Conservation (phyloP, 2,329 filamentous ascomycete genomes). For the Lachnellula subtilissima region DNA sequence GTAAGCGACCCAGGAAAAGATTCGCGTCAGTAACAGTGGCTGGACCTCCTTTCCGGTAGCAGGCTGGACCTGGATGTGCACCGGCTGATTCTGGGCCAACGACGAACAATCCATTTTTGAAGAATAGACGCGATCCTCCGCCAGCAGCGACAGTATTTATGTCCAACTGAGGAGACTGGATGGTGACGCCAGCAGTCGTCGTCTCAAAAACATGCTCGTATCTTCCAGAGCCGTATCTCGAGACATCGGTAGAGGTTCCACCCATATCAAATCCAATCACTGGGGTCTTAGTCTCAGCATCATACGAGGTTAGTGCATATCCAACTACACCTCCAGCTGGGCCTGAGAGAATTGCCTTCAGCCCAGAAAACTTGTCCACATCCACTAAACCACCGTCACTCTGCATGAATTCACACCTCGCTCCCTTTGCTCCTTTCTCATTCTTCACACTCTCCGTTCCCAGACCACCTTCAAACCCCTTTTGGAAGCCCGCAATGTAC, state of each 20-base stretch:
- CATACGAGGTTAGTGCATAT: slow-evolving; percentile 87
- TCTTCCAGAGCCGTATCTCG: slow-evolving; percentile 75
- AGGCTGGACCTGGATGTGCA: slow-evolving; percentile 84
- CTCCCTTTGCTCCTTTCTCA: slow-evolving; percentile 59
- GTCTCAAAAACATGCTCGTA: slow-evolving; percentile 95
- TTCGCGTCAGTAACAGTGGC: slow-evolving; percentile 94
- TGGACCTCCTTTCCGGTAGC: slow-evolving; percentile 84
- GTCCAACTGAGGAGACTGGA: slow-evolving; percentile 86
- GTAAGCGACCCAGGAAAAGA: slow-evolving; percentile 72
- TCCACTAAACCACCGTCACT: slow-evolving; percentile 60
- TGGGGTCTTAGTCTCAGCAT: slow-evolving; percentile 72
- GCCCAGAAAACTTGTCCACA: slow-evolving; percentile 72
- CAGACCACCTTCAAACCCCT: slow-evolving; percentile 75
- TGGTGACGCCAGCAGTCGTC: slow-evolving; percentile 88
- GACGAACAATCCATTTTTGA: slow-evolving; percentile 82
- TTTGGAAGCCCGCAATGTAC: slow-evolving; percentile 71
- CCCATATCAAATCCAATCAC: slow-evolving; percentile 98
- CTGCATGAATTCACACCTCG: slow-evolving; percentile 93
- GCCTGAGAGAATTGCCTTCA: slow-evolving; percentile 79
- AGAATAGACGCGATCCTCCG: slow-evolving; percentile 79
- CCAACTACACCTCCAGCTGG: slow-evolving; percentile 92
- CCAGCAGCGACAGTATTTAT: slow-evolving; percentile 95
- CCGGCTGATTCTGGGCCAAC: slow-evolving; percentile 87
- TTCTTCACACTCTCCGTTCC: slow-evolving; percentile 70
- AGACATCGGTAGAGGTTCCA: slow-evolving; percentile 88